phyloP scores from a whole-genome alignment of 371 early-diverging fungal genomes.

The Aphelidium insulamus region DNA sequence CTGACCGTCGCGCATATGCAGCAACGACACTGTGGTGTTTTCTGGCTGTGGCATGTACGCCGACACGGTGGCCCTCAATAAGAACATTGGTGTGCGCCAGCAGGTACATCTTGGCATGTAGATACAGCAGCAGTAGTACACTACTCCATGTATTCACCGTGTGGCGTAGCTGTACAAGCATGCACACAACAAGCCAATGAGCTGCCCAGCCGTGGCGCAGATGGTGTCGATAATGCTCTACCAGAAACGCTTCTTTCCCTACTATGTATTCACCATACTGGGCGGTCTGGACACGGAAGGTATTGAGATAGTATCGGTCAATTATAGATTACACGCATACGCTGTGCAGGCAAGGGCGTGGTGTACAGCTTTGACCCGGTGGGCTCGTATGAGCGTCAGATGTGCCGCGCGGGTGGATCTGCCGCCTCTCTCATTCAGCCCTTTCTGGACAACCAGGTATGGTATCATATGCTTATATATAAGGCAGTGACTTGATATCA shows the following conservation, averaged over 20 bases:
- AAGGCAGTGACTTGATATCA: not conserved
- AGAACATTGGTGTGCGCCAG: conserved; percentile 11
- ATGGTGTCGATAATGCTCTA: conserved; percentile 87
- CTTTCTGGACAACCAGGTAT: conserved; percentile 91
- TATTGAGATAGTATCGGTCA: conserved; percentile 2
- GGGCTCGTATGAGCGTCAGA: conserved; percentile 73
- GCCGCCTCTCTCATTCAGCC: conserved; percentile 89
- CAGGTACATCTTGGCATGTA: not conserved
- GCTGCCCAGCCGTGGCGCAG: conserved; percentile 71
- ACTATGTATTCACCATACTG: conserved; percentile 77
- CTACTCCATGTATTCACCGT: not conserved
- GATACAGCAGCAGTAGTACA: too few relatives aligned
- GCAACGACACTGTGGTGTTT: conserved; percentile 22
- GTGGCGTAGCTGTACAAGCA: conserved; percentile 59
- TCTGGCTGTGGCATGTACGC: conserved; percentile 41
- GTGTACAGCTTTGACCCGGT: conserved; percentile 93
- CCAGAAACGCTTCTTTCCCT: conserved; percentile 92
- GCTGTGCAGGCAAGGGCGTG: conserved; percentile 43
- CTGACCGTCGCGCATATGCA: conserved; percentile 4
- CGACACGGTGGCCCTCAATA: conserved; percentile 28
- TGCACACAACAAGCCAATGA: conserved; percentile 76
- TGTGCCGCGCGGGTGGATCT: conserved; percentile 69
- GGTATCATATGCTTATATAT: conserved; percentile 1
- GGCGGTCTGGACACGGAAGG: conserved; percentile 83
- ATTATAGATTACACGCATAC: not conserved